Evolutionary conservation across 2,329 filamentous ascomycete species (phyloP).

Genomic region (Fusarium globosum): DNA sequence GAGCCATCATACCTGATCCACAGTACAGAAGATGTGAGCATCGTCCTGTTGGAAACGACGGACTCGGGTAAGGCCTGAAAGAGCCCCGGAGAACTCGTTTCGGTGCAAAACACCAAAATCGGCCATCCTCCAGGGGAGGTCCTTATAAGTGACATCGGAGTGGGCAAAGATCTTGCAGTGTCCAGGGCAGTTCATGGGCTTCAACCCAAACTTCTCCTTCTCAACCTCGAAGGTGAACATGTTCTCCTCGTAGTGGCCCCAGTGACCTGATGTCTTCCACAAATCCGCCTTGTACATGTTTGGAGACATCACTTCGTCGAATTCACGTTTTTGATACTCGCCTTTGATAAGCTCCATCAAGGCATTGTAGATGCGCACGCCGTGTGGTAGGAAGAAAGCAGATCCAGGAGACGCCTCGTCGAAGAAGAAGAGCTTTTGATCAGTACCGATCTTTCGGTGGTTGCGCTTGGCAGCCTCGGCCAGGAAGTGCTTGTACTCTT

Average conservation of each 20-base stretch:
- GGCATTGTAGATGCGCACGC: conserved; percentile 92
- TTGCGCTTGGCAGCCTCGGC: conserved; percentile 99
- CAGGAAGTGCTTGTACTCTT: conserved; percentile 92
- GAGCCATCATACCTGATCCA: conserved; percentile 48
- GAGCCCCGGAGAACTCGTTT: conserved; percentile 92
- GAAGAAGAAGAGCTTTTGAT: conserved; percentile 98
- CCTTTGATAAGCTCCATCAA: conserved; percentile 83
- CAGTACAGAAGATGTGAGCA: conserved; percentile 88
- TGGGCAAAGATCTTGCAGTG: conserved; percentile 91
- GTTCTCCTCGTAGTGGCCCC: conserved; percentile 87
- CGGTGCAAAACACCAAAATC: conserved; percentile 96
- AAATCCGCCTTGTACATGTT: conserved; percentile 93
- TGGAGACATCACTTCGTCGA: conserved; percentile 93
- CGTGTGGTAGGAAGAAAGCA: conserved; percentile 91
- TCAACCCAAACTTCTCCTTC: conserved; percentile 78
- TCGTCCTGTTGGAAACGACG: conserved; percentile 97
- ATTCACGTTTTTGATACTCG: conserved; percentile 93
- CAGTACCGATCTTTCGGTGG: conserved; percentile 91
- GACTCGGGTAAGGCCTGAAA: conserved; percentile 91
- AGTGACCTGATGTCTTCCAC: conserved; percentile 96
- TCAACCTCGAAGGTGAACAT: conserved; percentile 84
- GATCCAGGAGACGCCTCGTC: conserved; percentile 93
- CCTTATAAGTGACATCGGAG: conserved; percentile 82
- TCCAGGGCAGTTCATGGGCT: conserved; percentile 98
- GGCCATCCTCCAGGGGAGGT: conserved; percentile 90